Evolutionary conservation across 441 rosid genomes (phyloP).

Genomic region (Cnidoscolus chayamansa): DNA sequence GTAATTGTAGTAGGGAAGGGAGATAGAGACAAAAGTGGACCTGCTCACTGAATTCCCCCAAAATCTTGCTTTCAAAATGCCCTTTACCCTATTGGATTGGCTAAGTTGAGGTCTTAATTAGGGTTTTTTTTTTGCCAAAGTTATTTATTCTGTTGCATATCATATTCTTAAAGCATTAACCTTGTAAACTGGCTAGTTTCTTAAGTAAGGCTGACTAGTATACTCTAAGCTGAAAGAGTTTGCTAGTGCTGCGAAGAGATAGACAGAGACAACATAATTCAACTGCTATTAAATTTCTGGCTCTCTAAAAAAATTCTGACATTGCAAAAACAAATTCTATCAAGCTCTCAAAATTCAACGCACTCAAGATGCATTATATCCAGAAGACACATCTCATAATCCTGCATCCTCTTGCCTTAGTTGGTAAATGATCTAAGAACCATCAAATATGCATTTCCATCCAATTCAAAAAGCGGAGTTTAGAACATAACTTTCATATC

Average conservation of each 20-base stretch:
- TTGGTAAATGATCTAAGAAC: not conserved
- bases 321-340: not conserved
- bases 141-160: too few species aligned
- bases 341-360: not conserved
- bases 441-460: constrained; percentile 17
- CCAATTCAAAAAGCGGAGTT: constrained; percentile 20
- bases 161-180: too few species aligned
- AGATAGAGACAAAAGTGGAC: not conserved
- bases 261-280: not conserved
- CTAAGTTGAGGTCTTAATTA: too few species aligned
- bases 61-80: too few species aligned
- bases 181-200: too few species aligned
- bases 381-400: not conserved
- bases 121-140: too few species aligned
- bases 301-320: not conserved
- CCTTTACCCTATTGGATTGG: too few species aligned
- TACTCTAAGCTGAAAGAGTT: too few species aligned
- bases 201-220: too few species aligned
- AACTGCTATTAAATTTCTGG: not conserved
- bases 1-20: not conserved
- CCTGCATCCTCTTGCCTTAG: not conserved
- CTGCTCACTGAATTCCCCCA: too few species aligned
- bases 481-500: constrained; percentile 16
- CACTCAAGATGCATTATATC: not conserved
- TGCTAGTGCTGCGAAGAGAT: too few species aligned